Base-by-base conservation (phyloP, 1,284 basidiomycete genomes). In the Ustilago crameri region DNA sequence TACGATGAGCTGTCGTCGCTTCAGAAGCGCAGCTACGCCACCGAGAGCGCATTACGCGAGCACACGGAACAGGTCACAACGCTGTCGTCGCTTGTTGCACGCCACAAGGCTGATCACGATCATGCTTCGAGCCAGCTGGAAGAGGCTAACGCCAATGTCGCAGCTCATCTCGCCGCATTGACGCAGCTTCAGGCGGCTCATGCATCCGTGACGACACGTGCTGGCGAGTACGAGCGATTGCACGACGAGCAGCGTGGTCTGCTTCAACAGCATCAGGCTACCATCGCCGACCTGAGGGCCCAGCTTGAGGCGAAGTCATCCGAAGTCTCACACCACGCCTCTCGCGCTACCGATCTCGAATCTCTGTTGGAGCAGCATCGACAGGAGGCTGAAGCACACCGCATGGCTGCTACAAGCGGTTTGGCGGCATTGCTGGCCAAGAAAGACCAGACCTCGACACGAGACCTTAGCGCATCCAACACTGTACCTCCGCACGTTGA, bases 161-260 rank as follows among this genome's bases (percentile, higher is more conserved):
- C 93, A 50, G 90, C 93, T 75, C 93, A 97, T 83, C 85, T 95
- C 26, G 88, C 89, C 23, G 89, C 93, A 1, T 86, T 98, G 53
- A 92, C 93, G 50, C 92, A 96, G 84, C 89, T 93, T 5, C 90
- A 91, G 51, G 85, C 86, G 14, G 93, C 93, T 0, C 86, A 98
- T 50, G 86, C 88, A 42, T 88, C 92, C 0, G 89, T 93, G 9
- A 89, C 90, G 4, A 85, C 87, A 3, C 90, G 93, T n/a, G 88
- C 91, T 1, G 87, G 89, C 18, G 94, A 98, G 83, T 87, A 95
- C 38, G 92, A 96, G 78, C 81, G 86, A 9, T 87, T 92, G 75
- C 90, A 92, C 84, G 35, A 58, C 3, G 75, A 78, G 48, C 79
- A 83, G 54, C 76, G 75, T 38, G 66, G 62, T 35, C 50, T 78